Evolutionary conservation across 805 yeast genomes (phyloP).

Genomic region (Metschnikowia arizonensis): DNA sequence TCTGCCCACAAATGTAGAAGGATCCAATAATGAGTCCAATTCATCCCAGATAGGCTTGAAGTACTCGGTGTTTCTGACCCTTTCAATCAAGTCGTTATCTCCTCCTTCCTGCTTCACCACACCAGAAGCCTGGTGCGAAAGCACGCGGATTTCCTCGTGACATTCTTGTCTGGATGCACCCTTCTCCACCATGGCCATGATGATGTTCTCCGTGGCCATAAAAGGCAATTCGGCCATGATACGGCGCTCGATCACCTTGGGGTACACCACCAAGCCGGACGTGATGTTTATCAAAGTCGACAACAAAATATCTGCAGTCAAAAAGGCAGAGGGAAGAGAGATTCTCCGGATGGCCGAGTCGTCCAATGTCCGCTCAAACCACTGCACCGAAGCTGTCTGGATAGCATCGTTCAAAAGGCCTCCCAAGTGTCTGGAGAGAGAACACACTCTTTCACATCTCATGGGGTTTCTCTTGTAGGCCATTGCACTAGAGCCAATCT

Average conservation of each 20-base stretch:
- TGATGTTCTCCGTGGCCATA: slow-evolving; percentile 98
- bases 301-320: slow-evolving; percentile 90
- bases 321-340: slow-evolving; percentile 91
- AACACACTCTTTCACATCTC: slow-evolving; percentile 98
- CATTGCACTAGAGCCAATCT: slow-evolving; percentile 98
- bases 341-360: slow-evolving; percentile 98
- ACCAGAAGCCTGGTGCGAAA: slow-evolving; percentile 95
- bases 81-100: slow-evolving; percentile 92
- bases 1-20: slow-evolving; percentile 94
- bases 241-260: slow-evolving; percentile 97
- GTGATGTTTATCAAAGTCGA: slow-evolving; percentile 88
- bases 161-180: slow-evolving; percentile 98
- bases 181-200: slow-evolving; percentile 99
- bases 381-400: slow-evolving; percentile 95
- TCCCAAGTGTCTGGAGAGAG: slow-evolving; percentile 94
- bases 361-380: slow-evolving; percentile 98
- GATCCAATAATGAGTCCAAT: slow-evolving; percentile 77
- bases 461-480: slow-evolving; percentile 99
- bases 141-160: slow-evolving; percentile 94
- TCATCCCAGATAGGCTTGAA: slow-evolving; percentile 87
- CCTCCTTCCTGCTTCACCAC: slow-evolving; percentile 98
- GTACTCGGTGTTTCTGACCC: slow-evolving; percentile 71
- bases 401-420: slow-evolving; percentile 89
- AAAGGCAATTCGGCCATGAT: slow-evolving; percentile 92
- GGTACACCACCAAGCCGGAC: slow-evolving; percentile 94